Percentiles rank a stretch among this genome's conserved stretches.
Evolutionary conservation across 306 rosid species (phyloP).

Genomic region (Glycine soja): DNA sequence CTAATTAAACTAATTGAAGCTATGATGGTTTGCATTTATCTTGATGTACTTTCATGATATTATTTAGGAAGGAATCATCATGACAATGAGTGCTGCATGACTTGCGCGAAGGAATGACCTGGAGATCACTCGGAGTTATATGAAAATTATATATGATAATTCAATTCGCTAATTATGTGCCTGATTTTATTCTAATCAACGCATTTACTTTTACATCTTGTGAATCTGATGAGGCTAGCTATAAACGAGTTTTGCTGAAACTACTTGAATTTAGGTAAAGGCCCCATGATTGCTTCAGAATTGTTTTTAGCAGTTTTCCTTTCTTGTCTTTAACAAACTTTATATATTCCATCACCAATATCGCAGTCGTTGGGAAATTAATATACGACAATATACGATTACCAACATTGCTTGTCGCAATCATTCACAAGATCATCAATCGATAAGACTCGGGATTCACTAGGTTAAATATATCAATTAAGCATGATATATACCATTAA

Average conservation of each 20-base stretch:
- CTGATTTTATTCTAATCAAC: not conserved
- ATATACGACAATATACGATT: not conserved
- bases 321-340: not conserved
- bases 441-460: not conserved
- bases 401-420: not conserved
- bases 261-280: not conserved
- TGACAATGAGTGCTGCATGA: not conserved
- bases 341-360: not conserved
- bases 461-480: too few species aligned
- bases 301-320: not conserved
- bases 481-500: too few species aligned
- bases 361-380: not conserved
- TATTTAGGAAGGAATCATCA: slow-evolving; percentile 3
- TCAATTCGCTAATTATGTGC: not conserved
- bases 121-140: not conserved
- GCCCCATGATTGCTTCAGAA: not conserved
- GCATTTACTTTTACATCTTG: not conserved
- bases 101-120: not conserved
- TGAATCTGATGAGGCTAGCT: not conserved
- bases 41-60: not conserved
- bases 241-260: not conserved
- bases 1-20: not conserved
- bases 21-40: not conserved
- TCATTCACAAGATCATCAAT: not conserved
- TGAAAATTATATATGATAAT: too few species aligned